Conservation (phyloP, 768 basidiomycete genomes). For the Amanita inopinata region DNA sequence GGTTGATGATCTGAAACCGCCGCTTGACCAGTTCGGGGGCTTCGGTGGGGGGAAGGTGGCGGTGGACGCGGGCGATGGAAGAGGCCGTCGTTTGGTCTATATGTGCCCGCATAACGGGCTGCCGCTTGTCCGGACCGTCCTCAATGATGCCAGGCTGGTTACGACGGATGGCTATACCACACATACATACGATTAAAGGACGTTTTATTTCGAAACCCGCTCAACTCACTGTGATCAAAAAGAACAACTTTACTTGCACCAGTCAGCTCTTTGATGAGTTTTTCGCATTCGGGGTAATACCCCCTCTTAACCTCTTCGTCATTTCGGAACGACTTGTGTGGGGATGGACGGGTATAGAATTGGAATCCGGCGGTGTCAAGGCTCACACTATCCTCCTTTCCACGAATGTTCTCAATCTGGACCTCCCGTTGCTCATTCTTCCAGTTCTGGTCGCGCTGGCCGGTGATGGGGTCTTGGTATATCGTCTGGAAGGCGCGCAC, state of each 20-base stretch:
- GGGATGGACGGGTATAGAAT: constrained; percentile 27
- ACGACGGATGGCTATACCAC: constrained; percentile 12
- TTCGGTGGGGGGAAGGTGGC: constrained; percentile 27
- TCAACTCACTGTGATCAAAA: constrained; percentile 56
- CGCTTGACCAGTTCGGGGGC: constrained; percentile 24
- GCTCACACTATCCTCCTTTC: constrained; percentile 32
- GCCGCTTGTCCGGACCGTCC: constrained; percentile 10
- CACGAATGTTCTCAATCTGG: constrained; percentile 43
- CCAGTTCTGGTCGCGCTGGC: constrained; percentile 29
- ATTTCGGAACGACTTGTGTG: constrained; percentile 37
- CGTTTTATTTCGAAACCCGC: too few species aligned
- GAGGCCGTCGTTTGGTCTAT: constrained; percentile 30
- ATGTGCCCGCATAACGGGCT: constrained; percentile 21
- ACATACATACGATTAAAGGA: too few species aligned
- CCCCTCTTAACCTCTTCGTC: constrained; percentile 42
- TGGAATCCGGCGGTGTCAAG: constrained; percentile 48
- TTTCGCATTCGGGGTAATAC: constrained; percentile 56
- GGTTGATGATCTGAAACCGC: constrained; percentile 41
- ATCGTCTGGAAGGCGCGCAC: constrained; percentile 28
- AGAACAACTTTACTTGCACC: constrained; percentile 47
- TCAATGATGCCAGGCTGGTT: constrained; percentile 11
- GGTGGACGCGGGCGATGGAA: constrained; percentile 25
- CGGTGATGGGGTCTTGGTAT: constrained; percentile 24
- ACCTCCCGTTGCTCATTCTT: constrained; percentile 19
- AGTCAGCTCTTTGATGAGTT: constrained; percentile 47